phyloP scores from a whole-genome alignment of 306 rosid genomes.

The Arachis stenosperma region DNA sequence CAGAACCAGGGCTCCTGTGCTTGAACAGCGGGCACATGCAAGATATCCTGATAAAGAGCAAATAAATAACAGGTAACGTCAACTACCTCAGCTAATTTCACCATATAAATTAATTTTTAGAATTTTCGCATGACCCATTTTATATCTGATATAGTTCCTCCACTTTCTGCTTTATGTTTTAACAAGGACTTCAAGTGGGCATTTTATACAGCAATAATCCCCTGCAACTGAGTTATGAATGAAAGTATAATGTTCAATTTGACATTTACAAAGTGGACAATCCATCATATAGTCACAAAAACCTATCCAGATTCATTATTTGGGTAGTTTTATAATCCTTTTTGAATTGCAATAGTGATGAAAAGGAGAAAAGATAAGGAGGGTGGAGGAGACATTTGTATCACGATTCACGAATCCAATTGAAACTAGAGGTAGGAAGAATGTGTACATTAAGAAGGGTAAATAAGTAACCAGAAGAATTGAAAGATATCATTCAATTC shows the following conservation, averaged over 20 bases:
- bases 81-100: constrained; percentile 31
- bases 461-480: constrained; percentile 6
- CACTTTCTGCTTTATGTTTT: not conserved
- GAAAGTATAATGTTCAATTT: not conserved
- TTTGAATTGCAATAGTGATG: constrained; percentile 4
- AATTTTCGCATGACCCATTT: too few relatives aligned
- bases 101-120: not conserved
- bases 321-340: constrained; percentile 1
- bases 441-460: constrained; percentile 12
- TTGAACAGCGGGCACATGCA: constrained; percentile 97
- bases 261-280: not conserved
- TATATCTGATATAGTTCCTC: not conserved
- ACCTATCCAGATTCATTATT: constrained; percentile 12
- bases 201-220: constrained; percentile 9
- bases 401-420: not conserved
- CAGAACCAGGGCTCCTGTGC: constrained; percentile 72
- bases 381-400: not conserved
- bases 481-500: constrained; percentile 25
- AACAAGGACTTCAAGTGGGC: not conserved
- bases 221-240: not conserved
- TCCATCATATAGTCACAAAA: not conserved
- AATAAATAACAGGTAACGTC: constrained; percentile 10
- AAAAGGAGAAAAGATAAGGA: too few relatives aligned
- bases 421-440: not conserved
- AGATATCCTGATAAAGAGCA: constrained; percentile 66